Conservation (phyloP, 768 basidiomycete genomes). For the Kwoniella heveanensis region DNA sequence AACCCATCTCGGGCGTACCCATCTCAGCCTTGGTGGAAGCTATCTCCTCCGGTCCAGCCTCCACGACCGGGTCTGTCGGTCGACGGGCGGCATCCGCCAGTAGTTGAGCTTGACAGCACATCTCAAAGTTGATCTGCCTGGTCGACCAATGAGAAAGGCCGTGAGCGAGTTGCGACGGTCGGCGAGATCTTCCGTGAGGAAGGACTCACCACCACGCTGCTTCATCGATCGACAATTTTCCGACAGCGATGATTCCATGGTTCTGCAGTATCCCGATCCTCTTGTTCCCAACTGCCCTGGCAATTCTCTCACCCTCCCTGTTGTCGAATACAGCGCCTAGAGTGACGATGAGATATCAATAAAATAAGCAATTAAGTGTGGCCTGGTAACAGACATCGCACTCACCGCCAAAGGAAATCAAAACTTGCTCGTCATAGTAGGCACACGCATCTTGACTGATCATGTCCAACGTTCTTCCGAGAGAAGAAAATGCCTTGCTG, state of each 20-base stretch:
- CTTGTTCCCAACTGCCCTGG: constrained; percentile 21
- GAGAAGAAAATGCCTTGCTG: constrained; percentile 38
- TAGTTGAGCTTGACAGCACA: constrained; percentile 41
- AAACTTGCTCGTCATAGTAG: constrained; percentile 30
- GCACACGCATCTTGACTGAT: constrained; percentile 44
- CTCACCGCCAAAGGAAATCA: constrained; percentile 42
- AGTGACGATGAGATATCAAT: too few relatives aligned
- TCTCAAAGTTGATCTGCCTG: constrained; percentile 42
- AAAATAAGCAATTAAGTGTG: neutral
- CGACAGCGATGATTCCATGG: constrained; percentile 33
- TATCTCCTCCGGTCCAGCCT: constrained; percentile 31
- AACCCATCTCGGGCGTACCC: constrained; percentile 37
- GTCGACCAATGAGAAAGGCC: neutral
- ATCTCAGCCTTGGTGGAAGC: constrained; percentile 34
- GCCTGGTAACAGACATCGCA: neutral
- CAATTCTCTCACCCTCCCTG: constrained; percentile 36
- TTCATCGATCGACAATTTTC: constrained; percentile 38
- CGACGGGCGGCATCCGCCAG: constrained; percentile 33
- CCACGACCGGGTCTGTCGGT: constrained; percentile 20
- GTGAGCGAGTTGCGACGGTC: too few relatives aligned
- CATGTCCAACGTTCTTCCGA: constrained; percentile 33
- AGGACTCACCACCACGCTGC: constrained; percentile 39
- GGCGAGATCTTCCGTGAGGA: too few relatives aligned
- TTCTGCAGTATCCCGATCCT: constrained; percentile 38
- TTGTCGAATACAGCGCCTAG: constrained; percentile 39